These are phyloP conservation scores for Arthrinium phaeospermum DNA, from an alignment of 2,329 filamentous ascomycete species.

Conservation along the genomic window DNA sequence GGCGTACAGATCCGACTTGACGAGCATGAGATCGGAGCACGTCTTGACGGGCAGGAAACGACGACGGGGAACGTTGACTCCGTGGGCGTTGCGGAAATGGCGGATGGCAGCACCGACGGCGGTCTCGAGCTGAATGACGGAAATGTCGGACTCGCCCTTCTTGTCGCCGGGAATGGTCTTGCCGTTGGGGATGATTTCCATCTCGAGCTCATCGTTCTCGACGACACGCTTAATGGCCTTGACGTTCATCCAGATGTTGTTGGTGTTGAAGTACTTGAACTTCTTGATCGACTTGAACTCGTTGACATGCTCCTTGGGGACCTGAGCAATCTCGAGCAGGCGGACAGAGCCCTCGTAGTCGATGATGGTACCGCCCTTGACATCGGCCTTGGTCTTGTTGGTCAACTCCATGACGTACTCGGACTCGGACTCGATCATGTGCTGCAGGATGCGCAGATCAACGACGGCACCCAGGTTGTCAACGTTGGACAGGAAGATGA, in stretches of 20 bases:
- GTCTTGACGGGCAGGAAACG: conserved; percentile 99
- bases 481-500: conserved; percentile 98
- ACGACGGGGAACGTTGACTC: conserved; percentile 96
- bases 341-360: conserved; percentile 98
- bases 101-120: conserved; percentile 98
- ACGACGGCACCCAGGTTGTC: conserved; percentile 98
- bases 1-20: conserved; percentile 99
- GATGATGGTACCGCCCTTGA: conserved; percentile 99
- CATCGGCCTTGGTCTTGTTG: conserved; percentile 99
- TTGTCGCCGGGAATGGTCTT: conserved; percentile 99
- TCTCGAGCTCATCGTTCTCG: conserved; percentile 96
- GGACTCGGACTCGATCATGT: conserved; percentile 96
- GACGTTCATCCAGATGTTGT: conserved; percentile 99
- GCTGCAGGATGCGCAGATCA: conserved; percentile 96
- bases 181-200: conserved; percentile 99
- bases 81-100: conserved; percentile 98
- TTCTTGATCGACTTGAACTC: conserved; percentile 99
- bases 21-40: conserved; percentile 98
- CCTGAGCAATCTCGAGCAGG: conserved; percentile 97
- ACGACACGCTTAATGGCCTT: conserved; percentile 98
- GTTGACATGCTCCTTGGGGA: conserved; percentile 99
- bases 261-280: conserved; percentile 99
- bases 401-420: conserved; percentile 99
- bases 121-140: conserved; percentile 97
- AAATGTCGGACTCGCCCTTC: conserved; percentile 98